These are phyloP conservation scores for Nitzschia inconspicua DNA, from an alignment of 108 stramenopile genomes.

Conservation along the genomic window DNA sequence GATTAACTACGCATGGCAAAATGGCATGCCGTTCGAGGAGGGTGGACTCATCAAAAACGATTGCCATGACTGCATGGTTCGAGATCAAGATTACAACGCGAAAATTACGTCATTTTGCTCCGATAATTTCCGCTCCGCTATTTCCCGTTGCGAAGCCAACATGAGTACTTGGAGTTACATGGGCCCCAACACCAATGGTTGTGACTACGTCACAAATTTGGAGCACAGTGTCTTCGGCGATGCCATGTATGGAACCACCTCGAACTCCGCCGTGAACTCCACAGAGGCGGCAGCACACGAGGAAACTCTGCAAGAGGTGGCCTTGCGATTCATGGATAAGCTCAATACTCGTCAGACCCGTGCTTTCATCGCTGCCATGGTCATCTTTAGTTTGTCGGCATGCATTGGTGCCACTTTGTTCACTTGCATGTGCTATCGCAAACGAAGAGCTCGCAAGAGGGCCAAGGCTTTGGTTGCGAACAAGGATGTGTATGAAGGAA, in stretches of 20 bases:
- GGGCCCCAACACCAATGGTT: background rate
- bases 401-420: background rate
- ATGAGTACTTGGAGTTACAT: background rate
- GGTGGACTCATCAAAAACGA: background rate
- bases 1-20: background rate
- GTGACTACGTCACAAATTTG: background rate
- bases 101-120: background rate
- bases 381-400: background rate
- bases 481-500: background rate
- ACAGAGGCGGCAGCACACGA: background rate
- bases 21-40: background rate
- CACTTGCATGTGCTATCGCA: background rate
- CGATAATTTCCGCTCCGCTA: background rate
- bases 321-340: background rate
- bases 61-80: background rate
- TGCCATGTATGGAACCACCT: too few species aligned
- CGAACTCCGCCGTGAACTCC: background rate
- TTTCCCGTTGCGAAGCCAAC: background rate
- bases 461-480: background rate
- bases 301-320: background rate
- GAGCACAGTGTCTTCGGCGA: background rate
- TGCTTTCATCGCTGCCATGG: constrained; percentile 4
- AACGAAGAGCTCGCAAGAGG: background rate
- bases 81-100: background rate
- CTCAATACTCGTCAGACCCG: background rate